Evolutionary conservation across 805 yeast species (phyloP).

Genomic region (Yarrowia divulgata): DNA sequence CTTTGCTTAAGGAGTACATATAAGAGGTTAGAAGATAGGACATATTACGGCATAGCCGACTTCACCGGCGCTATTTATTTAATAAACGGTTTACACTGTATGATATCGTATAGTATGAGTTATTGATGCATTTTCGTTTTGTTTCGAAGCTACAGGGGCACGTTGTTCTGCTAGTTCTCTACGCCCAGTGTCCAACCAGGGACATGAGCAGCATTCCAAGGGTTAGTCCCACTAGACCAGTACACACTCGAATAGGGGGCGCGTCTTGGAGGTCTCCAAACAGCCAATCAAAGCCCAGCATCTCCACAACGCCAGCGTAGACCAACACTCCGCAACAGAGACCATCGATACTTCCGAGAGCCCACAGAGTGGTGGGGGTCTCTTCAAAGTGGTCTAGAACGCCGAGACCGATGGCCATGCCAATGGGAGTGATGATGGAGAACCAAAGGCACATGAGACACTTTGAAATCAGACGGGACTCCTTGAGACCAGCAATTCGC

Average conservation of each 20-base stretch:
- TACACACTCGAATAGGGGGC: constrained; percentile 42
- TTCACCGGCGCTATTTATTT: constrained; percentile 24
- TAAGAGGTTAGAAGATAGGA: constrained; percentile 9
- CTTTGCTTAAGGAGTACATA: constrained; percentile 66
- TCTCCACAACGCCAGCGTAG: constrained; percentile 78
- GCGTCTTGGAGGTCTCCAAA: constrained; percentile 49
- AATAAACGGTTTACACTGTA: constrained; percentile 3
- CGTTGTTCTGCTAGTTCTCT: background rate
- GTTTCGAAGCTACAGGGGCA: no score
- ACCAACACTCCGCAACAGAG: constrained; percentile 79
- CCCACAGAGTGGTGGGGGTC: constrained; percentile 62
- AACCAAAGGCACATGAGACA: constrained; percentile 54
- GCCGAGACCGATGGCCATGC: constrained; percentile 80
- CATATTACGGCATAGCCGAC: constrained; percentile 28
- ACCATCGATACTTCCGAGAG: constrained; percentile 77
- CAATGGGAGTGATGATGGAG: constrained; percentile 71
- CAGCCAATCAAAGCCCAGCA: constrained; percentile 76
- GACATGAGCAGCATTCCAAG: constrained; percentile 70
- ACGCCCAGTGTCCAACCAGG: constrained; percentile 70
- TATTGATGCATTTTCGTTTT: no score
- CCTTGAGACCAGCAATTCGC: constrained; percentile 70
- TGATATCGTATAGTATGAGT: no score
- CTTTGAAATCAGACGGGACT: constrained; percentile 26
- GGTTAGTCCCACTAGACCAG: constrained; percentile 51
- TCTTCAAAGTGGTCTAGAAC: constrained; percentile 66